Evolutionary conservation across 73 alveolate genomes (phyloP), one percentile per base, ranked within the genome.

Genomic region (Paramecium sonneborni): DNA sequence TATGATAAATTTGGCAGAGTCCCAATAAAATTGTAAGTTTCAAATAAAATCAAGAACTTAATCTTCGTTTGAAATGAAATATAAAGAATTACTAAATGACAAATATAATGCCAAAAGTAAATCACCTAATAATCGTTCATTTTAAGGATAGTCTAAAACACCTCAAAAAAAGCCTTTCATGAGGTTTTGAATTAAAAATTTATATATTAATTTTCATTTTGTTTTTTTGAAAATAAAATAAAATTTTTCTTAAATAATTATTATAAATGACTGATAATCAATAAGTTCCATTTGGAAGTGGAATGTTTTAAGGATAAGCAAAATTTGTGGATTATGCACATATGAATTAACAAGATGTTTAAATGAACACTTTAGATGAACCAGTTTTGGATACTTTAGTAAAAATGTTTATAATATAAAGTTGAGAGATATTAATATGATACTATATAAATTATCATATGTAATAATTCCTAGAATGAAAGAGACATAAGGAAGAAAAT

Each of bases 351-450:
- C 9, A 79, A 23, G 90, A 79, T n/a, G 74, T 79, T 9, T 46
- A 79, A 79, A 21, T 20, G 15, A 79, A 79, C 20, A 88, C 99
- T 44, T 92, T 98, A 55, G 98, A 98, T 85, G 99, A 98, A 86
- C 98, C 99, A 46, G 98, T 96, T 57, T 79, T 96, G 68, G 96
- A 85, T 85, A 95, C 99, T 43, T 93, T 98, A 24, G 97, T 95
- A 95, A 93, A 93, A 32, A 87, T 93, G 55, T 41, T 95, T 21
- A 4, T 52, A 6, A 24, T 41, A 0, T 92, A 95, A 52, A 52
- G 97, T 85, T 87, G 52, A 96, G 99, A 92, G 99, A 98, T 93
- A 57, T 98, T 79, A 94, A 90, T 41, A 94, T 93, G 97, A 98
- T 98, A 41, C 97, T 97, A 86, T 86, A 92, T 72, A 98, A 98